A percentile compares a stretch with the other conserved stretches of the same genome.
Conservation (phyloP, 495 filamentous ascomycete genomes). For the Annulohypoxylon nitens region DNA sequence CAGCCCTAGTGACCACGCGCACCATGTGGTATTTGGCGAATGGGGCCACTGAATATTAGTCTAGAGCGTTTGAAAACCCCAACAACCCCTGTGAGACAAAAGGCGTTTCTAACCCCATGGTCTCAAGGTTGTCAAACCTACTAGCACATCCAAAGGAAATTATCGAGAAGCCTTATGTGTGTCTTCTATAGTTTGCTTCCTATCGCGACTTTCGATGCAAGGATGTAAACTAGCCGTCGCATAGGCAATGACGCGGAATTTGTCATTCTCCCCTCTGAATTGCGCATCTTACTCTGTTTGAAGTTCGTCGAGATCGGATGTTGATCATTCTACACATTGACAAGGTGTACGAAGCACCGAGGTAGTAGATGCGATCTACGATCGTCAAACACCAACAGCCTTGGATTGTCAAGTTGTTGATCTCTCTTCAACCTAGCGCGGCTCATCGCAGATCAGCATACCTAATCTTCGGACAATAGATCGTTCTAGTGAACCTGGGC, state of each 20-base stretch:
- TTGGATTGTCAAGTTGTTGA: constrained; percentile 18
- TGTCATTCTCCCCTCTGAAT: not conserved
- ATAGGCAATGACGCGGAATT: constrained; percentile 17
- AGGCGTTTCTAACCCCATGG: constrained; percentile 33
- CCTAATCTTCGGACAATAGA: constrained; percentile 17
- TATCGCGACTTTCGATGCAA: constrained; percentile 14
- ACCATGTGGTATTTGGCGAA: constrained; percentile 19
- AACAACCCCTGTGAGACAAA: constrained; percentile 40
- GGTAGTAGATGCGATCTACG: constrained; percentile 1
- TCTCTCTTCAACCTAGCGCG: constrained; percentile 19
- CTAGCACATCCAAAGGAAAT: constrained; percentile 27
- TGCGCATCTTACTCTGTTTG: not conserved
- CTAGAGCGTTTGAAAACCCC: constrained; percentile 8
- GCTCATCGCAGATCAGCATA: constrained; percentile 30
- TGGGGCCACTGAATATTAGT: constrained; percentile 16
- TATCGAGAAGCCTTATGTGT: constrained; percentile 13
- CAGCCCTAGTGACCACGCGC: not conserved
- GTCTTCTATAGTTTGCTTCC: constrained; percentile 11
- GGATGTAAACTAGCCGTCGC: not conserved
- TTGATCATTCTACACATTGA: constrained; percentile 1
- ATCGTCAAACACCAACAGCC: constrained; percentile 15
- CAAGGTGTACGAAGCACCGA: not conserved
- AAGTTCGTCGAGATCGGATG: not conserved
- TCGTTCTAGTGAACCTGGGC: constrained; percentile 17
- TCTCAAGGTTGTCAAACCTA: constrained; percentile 21